Base-by-base conservation (phyloP, 1,139 yeast species). In the Chernovozyma sophiae-reginae region DNA sequence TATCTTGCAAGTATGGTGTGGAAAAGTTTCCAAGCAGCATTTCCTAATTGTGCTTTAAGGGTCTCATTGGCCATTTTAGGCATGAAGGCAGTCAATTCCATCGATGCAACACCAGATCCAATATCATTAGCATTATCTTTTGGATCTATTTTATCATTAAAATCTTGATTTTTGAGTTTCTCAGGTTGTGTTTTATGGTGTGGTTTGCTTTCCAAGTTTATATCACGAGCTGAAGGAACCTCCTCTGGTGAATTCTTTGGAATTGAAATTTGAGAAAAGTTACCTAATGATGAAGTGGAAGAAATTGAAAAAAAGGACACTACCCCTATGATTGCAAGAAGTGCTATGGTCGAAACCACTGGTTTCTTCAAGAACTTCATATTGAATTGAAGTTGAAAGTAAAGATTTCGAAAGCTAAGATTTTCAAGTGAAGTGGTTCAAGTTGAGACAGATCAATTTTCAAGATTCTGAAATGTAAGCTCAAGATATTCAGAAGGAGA, bases 1-100 rank as follows among this genome's bases (percentile, higher is more conserved):
- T 85, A 92, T 52, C 96, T 72, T 1, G 97, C 95, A 36, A 92
- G 68, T 25, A 90, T 81, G 0, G 97, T 92, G 60, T 92, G 98
- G 55, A 92, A 79, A 22, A 70, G 54, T 44, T 58, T 85, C 98
- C 98, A 92, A 0, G 96, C 81, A 0, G 97, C 85, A 40, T 86
- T 74, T 1, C 98, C 98, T 13, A 84, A 68, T 49, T 82, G 84
- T 0, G 86, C 87, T 48, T 75, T 76, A 37, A 75, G 58, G 1
- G 81, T 67, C 56, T 71, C 68, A 58, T 68, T 55, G 29, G 83
- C 85, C 94, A 89, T 85, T 44, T 84, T 77, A 12, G 94, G 92
- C 96, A 89, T 89, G 48, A 89, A 85, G 4, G 87, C 26, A 8
- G 20, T 14, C 17, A 18, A n/a, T n/a, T n/a, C n/a, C n/a, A n/a